These are phyloP conservation scores for Naegleria fowleri DNA, from an alignment of 208 protist species.

Conservation along the genomic window DNA sequence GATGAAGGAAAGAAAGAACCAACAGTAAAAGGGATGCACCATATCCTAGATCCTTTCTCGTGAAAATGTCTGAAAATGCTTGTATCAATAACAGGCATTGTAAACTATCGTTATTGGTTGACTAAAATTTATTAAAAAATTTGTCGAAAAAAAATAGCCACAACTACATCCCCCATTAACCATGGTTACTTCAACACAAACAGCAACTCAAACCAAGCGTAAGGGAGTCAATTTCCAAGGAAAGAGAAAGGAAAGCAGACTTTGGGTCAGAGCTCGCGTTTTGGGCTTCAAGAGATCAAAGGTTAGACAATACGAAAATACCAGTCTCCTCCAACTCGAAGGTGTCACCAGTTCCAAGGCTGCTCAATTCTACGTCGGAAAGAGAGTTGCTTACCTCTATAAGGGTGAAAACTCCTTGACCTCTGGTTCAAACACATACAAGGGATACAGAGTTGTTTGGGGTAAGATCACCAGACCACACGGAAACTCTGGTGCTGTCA, in stretches of 20 bases:
- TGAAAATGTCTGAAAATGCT: too few species aligned
- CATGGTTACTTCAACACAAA: background rate
- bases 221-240: background rate
- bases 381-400: constrained; percentile 96
- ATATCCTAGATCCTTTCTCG: too few species aligned
- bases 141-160: too few species aligned
- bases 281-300: constrained; percentile 69
- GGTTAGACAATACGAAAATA: constrained; percentile 85
- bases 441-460: constrained; percentile 77
- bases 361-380: constrained; percentile 96
- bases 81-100: background rate
- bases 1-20: background rate
- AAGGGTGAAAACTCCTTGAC: constrained; percentile 27
- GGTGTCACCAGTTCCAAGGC: constrained; percentile 90
- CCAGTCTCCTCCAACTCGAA: constrained; percentile 89
- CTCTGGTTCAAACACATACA: constrained; percentile 23
- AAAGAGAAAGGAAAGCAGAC: background rate
- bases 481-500: constrained; percentile 92
- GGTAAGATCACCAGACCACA: constrained; percentile 92
- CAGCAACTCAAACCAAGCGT: background rate
- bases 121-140: too few species aligned
- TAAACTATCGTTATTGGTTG: background rate
- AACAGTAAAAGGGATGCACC: too few species aligned
- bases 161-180: too few species aligned
- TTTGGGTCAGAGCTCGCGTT: background rate